These are phyloP conservation scores for Glonium stellatum DNA, from an alignment of 495 filamentous ascomycete species.

Conservation along the genomic window DNA sequence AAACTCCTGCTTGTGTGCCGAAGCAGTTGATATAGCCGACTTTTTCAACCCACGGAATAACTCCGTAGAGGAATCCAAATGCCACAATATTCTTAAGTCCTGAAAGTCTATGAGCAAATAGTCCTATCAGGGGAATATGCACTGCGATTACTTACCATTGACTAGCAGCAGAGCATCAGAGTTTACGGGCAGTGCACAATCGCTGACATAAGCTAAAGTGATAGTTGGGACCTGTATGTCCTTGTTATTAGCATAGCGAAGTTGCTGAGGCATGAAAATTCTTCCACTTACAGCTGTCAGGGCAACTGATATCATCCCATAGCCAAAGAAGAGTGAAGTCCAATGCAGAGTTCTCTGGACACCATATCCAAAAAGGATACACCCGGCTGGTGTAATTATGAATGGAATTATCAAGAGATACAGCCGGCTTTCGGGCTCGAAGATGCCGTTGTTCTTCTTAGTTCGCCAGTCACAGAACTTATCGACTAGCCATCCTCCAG, in stretches of 20 bases:
- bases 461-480: conserved; percentile 30
- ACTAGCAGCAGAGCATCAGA: conserved; percentile 33
- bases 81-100: conserved; percentile 27
- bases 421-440: conserved; percentile 31
- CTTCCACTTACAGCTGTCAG: conserved; percentile 24
- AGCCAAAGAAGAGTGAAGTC: conserved; percentile 33
- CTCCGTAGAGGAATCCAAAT: conserved; percentile 32
- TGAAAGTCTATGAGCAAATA: not conserved
- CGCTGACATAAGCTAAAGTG: conserved; percentile 31
- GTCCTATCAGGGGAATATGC: not conserved
- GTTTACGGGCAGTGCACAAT: conserved; percentile 32
- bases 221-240: conserved; percentile 19
- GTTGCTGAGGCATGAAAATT: not conserved
- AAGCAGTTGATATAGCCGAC: conserved; percentile 32
- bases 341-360: conserved; percentile 27
- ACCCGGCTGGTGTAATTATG: conserved; percentile 31
- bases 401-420: conserved; percentile 29
- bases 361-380: conserved; percentile 32
- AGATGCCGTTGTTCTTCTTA: conserved; percentile 30
- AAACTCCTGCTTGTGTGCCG: conserved; percentile 33
- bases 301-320: conserved; percentile 32
- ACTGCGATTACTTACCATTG: conserved; percentile 25
- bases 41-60: conserved; percentile 33
- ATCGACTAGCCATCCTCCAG: conserved; percentile 30
- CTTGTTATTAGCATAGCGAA: not conserved